Evolutionary conservation across 495 filamentous ascomycete genomes (phyloP), one percentile per base, ranked within the genome.

Genomic region (Hypomontagnella monticulosa): DNA sequence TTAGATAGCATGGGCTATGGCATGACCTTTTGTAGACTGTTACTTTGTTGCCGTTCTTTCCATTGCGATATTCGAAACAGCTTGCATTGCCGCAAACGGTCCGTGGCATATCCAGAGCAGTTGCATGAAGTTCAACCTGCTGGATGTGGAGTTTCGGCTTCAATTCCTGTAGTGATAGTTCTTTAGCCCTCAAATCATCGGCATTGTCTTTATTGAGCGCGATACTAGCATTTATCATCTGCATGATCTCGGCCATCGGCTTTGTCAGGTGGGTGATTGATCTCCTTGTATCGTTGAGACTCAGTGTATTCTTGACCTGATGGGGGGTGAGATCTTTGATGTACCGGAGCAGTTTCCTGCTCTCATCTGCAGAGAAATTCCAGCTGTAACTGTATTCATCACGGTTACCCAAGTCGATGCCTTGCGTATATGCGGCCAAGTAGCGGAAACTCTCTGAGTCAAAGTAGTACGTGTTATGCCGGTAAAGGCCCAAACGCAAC

Each of bases 361-460:
- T 51, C 32, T 51, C 48, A 5, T 36, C 34, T n/a, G 30, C 48
- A 14, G 36, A 11, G 10, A 14, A 38, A 27, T 27, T 27, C 23
- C 23, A 27, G 23, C 23, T 27, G 23, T 27, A 27, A 27, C 23
- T 27, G 6, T 27, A 27, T 38, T 11, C 36, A 38, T 11, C 36
- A 11, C 36, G 36, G 10, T 38, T 14, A 38, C 36, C 36, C 48
- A 51, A 18, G 9, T 18, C 16, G 4, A 19, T 11, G 7, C 48
- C 48, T 8, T 51, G 30, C 27, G 32, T 51, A 16, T 33, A 51
- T 18, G 48, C 48, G 7, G 48, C 48, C 8, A 51, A 30, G n/a
- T 51, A 51, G 16, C 48, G 48, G 48, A 51, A 51, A 14, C 48
- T 51, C 30, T 51, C 48, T 6, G 48, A 51, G 32, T 51, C 48